Evolutionary conservation across 2,329 filamentous ascomycete genomes (phyloP).

Genomic region (Pseudogymnoascus sp.): DNA sequence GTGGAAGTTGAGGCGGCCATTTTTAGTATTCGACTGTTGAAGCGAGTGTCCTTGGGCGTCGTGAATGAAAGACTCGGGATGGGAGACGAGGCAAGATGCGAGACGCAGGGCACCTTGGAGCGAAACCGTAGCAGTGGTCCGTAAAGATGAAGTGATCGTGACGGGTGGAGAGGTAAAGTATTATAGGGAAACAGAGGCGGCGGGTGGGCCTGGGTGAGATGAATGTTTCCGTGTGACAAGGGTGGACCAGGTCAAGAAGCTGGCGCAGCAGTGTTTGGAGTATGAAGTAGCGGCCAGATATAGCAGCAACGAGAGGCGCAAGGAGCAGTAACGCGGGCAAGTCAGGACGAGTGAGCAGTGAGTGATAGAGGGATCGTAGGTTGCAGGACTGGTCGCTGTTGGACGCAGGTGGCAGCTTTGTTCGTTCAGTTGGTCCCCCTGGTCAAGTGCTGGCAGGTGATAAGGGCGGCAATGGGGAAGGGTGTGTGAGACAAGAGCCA

Average conservation of each 20-base stretch:
- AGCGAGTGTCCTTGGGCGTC: neutral
- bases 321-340: neutral
- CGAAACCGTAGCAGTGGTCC: neutral
- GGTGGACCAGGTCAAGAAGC: neutral
- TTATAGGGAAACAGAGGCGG: constrained; percentile 2
- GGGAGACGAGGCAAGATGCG: neutral
- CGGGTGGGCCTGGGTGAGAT: neutral
- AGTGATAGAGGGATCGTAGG: neutral
- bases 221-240: neutral
- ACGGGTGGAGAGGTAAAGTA: neutral
- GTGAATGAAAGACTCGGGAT: neutral
- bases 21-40: neutral
- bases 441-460: constrained; percentile 2
- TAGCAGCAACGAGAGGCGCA: neutral
- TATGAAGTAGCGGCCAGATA: neutral
- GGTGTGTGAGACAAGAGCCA: neutral
- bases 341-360: neutral
- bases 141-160: neutral
- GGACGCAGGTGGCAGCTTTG: neutral
- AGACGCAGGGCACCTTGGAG: constrained; percentile 4
- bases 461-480: neutral
- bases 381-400: neutral
- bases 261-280: neutral
- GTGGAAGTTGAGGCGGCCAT: constrained; percentile 1
- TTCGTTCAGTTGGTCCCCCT: constrained; percentile 3